Conservation (phyloP, 2,329 filamentous ascomycete genomes). For the Cordyceps fumosorosea region DNA sequence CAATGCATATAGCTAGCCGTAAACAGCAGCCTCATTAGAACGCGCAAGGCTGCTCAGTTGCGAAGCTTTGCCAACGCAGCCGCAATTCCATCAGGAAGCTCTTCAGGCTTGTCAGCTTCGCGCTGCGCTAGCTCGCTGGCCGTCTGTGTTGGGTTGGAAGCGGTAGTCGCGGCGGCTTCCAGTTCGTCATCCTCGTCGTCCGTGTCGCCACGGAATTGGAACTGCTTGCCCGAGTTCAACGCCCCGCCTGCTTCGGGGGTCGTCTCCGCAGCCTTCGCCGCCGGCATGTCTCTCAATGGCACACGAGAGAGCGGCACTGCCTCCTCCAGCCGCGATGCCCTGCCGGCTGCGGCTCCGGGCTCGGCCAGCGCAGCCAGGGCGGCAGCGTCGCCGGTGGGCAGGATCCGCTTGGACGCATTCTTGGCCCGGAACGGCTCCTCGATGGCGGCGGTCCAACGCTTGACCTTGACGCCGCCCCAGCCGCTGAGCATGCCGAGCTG, state of each 20-base stretch:
- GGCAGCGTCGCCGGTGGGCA: slow-evolving; percentile 19
- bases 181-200: slow-evolving; percentile 44
- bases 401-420: slow-evolving; percentile 52
- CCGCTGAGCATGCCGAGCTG: slow-evolving; percentile 79
- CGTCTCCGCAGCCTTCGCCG: not conserved
- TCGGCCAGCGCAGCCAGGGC: not conserved
- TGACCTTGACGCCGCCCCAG: slow-evolving; percentile 94
- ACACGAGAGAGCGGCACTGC: slow-evolving; percentile 35
- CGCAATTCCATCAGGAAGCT: slow-evolving; percentile 51
- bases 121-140: not conserved
- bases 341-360: slow-evolving; percentile 14
- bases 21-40: not conserved
- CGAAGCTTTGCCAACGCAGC: slow-evolving; percentile 55
- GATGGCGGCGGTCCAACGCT: slow-evolving; percentile 74
- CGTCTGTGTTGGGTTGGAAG: slow-evolving; percentile 30
- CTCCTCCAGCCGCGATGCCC: slow-evolving; percentile 27
- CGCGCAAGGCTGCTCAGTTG: slow-evolving; percentile 22
- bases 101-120: slow-evolving; percentile 27
- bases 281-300: slow-evolving; percentile 34
- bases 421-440: slow-evolving; percentile 77
- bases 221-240: slow-evolving; percentile 23
- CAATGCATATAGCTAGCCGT: not conserved
- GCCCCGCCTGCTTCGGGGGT: not conserved
- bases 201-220: slow-evolving; percentile 32
- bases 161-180: slow-evolving; percentile 44